Base-by-base conservation (phyloP, 2,329 filamentous ascomycete species). In the Neopestalotiopsis sp. region DNA sequence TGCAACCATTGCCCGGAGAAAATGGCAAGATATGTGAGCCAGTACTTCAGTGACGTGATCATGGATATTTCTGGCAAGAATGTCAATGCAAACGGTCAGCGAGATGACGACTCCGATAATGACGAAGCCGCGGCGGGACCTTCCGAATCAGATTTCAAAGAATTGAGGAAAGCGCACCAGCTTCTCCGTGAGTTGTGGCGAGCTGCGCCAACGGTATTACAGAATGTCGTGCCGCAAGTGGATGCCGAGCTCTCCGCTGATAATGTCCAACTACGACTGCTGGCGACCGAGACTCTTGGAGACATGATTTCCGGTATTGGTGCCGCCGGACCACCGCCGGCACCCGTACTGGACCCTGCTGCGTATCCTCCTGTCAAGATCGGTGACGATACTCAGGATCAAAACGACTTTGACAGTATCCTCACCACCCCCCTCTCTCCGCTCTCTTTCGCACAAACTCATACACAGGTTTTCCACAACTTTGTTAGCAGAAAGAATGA, bases 11-110 rank as follows among this genome's bases (percentile, higher is more conserved):
- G 91, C 74, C 90, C 93, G 0, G 95, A 98, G 74, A 97, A 97
- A 81, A 98, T 99, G 95, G 92, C 94, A 1, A 92, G 94, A 71
- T 94, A 97, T 73, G 92, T 98, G 68, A 95, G 94, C 73, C 94
- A 97, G 76, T 99, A 98, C 79, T 99, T 99, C 79, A 97, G 94
- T 80, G 94, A 97, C 68, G 94, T 98, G 65, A 97, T 99, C 69
- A 90, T 98, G 71, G 94, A 98, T 77, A 93, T 94, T 3, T 94
- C 91, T 49, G 89, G 84, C 13, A 86, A 89, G 60, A 84, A 83
- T 24, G 83, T 83, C 10, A 85, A 87, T 73, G 72, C 84, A 67
- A 91, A 90, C 71, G 88, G 88, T 4, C 84, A 86, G 67, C 88
- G 87, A 69, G 87, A 86, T 52, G 84, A 85, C 32, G 91, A 92